Evolutionary conservation across 768 basidiomycete genomes (phyloP), one percentile per base, ranked within the genome.

Genomic region (Boletales sp.): DNA sequence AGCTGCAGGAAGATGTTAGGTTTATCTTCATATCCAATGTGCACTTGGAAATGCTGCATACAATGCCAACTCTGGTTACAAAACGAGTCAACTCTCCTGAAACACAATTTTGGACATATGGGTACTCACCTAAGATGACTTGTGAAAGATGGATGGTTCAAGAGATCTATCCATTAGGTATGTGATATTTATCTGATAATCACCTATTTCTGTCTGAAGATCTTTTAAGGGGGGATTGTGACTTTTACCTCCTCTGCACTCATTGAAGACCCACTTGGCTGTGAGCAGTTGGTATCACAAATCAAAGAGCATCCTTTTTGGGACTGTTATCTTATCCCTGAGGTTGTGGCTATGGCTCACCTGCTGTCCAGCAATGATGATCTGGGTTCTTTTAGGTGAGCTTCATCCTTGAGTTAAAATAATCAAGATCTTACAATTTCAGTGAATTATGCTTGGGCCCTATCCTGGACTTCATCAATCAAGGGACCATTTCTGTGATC

Each of bases 111-210:
- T 80, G 81, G 60, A 78, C 78, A 1, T 91, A 84, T 68, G 88
- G 88, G 0, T 79, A 83, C 11, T 80, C 86, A 63, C 65, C 77
- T 28, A 72, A 62, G 15, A 67, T 86, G 13, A 64, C 73, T n/a
- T 74, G 72, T 15, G 62, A 71, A 7, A 66, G 72, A 31, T 87
- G 84, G 86, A 78, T 77, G n/a, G 57, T 88, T 8, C 73, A 75
- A 31, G 83, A 84, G 54, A 77, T 90, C 11, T 89, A 80, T 59
- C 84, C 84, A 35, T 64, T 79, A 49, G 88, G 88, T 87, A 59
- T 44, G 77, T 64, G 15, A 17, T 4, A 9, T 1, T 31, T 0
- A 19, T n/a, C 34, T 36, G 4, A 31, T 9, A 8, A 38, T 44
- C 1, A 25, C 28, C 30, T 54, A 0, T 4, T 36, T 1, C 38